Evolutionary conservation across 2,329 filamentous ascomycete species (phyloP).

Genomic region (Trichoderma endophyticum): DNA sequence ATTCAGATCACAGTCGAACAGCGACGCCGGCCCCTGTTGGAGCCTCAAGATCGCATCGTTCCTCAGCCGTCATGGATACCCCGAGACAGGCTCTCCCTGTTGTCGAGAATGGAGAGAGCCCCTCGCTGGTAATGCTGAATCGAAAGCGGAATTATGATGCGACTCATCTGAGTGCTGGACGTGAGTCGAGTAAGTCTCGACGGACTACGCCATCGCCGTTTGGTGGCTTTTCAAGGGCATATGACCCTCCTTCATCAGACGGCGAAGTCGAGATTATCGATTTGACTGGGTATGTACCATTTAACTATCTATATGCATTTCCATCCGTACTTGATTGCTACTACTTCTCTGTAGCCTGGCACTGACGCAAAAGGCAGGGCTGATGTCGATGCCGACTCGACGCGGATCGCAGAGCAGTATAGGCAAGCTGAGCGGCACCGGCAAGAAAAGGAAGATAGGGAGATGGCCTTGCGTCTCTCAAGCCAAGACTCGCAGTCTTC

Average conservation of each 20-base stretch:
- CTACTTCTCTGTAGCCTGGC: neutral
- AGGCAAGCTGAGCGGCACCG: constrained; percentile 33
- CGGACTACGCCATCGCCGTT: constrained; percentile 29
- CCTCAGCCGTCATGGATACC: constrained; percentile 25
- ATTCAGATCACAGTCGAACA: neutral
- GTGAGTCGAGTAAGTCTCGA: constrained; percentile 32
- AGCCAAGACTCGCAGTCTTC: constrained; percentile 21
- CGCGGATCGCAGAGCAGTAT: constrained; percentile 34
- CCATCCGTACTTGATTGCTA: neutral
- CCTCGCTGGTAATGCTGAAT: constrained; percentile 26
- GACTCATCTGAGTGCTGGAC: constrained; percentile 19
- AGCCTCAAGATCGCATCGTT: neutral
- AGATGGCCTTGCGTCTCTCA: constrained; percentile 29
- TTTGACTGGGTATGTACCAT: constrained; percentile 38
- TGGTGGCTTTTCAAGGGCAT: neutral
- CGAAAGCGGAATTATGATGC: constrained; percentile 31
- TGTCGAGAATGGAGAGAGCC: constrained; percentile 16
- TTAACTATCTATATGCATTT: neutral
- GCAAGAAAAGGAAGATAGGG: constrained; percentile 29
- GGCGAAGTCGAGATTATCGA: constrained; percentile 36
- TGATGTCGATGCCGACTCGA: constrained; percentile 32
- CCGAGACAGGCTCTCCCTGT: constrained; percentile 13
- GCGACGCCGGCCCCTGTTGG: neutral
- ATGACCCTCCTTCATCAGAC: neutral
- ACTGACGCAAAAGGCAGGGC: constrained; percentile 30